Evolutionary conservation across 257 asterid species (phyloP).

Genomic region (Solanum gandarillasii): DNA sequence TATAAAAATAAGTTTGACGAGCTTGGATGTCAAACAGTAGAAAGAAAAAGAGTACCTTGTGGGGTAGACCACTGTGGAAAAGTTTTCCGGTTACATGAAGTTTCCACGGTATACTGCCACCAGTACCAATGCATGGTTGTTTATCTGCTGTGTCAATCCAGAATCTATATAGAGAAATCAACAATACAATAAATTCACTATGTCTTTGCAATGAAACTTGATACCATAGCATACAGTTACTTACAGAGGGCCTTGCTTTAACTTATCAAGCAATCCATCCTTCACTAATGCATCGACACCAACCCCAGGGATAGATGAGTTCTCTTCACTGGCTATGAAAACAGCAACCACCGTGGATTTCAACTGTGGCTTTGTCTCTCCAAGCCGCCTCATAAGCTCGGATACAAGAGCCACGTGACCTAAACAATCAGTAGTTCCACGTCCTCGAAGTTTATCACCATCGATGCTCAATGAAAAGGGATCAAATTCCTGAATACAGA

Average conservation of each 20-base stretch:
- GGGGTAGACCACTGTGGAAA: conserved; percentile 93
- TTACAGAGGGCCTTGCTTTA: conserved; percentile 86
- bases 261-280: conserved; percentile 67
- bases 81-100: conserved; percentile 79
- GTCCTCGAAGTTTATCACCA: conserved; percentile 88
- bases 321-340: conserved; percentile 96
- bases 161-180: conserved; percentile 38
- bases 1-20: not conserved
- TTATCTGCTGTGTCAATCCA: conserved; percentile 99
- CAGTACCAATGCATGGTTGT: conserved; percentile 98
- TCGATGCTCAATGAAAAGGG: conserved; percentile 78
- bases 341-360: conserved; percentile 90
- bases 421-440: conserved; percentile 95
- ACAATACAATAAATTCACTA: not conserved
- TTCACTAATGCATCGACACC: conserved; percentile 93
- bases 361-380: conserved; percentile 68
- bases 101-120: conserved; percentile 96
- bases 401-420: conserved; percentile 97
- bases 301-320: conserved; percentile 92
- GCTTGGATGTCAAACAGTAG: not conserved
- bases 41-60: conserved; percentile 40
- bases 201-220: not conserved
- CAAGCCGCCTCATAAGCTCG: conserved; percentile 72
- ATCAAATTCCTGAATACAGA: conserved; percentile 69
- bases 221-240: conserved; percentile 9